These are phyloP conservation scores for Cercophora newfieldiana DNA, from an alignment of 495 filamentous ascomycete species.

Conservation along the genomic window DNA sequence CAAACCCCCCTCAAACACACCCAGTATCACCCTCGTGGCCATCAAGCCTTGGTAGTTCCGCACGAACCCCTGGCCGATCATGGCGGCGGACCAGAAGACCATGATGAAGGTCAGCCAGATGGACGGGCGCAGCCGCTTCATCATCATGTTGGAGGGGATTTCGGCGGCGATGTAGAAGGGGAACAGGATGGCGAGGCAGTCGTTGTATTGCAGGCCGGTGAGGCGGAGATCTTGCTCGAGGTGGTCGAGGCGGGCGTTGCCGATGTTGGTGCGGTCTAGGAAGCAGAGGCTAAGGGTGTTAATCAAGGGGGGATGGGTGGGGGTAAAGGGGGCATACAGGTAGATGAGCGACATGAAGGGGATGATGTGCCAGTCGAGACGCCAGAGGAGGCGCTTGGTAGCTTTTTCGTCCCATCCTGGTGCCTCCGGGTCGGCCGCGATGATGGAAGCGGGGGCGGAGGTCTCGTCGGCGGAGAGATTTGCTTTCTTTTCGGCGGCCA, in stretches of 20 bases:
- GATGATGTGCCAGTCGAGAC: slow-evolving; percentile 50
- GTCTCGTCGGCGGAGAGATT: slow-evolving; percentile 8
- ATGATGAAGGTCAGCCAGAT: slow-evolving; percentile 56
- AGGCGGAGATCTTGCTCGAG: slow-evolving; percentile 60
- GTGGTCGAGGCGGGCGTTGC: slow-evolving; percentile 69
- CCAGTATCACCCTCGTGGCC: slow-evolving; percentile 60
- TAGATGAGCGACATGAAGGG: slow-evolving; percentile 52
- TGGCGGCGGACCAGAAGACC: slow-evolving; percentile 55
- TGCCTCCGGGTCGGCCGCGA: slow-evolving; percentile 8
- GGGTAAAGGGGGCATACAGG: slow-evolving; percentile 31
- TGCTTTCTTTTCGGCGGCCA: slow-evolving; percentile 16
- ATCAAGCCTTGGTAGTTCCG: slow-evolving; percentile 56
- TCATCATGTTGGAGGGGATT: slow-evolving; percentile 64
- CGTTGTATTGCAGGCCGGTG: slow-evolving; percentile 57
- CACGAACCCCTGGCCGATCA: slow-evolving; percentile 58
- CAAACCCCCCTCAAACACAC: slow-evolving; percentile 63
- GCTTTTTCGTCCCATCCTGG: slow-evolving; percentile 16
- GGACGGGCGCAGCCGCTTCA: slow-evolving; percentile 61
- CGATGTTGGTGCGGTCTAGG: slow-evolving; percentile 66
- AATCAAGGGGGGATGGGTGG: slow-evolving; percentile 19
- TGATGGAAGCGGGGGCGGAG: slow-evolving; percentile 18
- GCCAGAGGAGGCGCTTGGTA: slow-evolving; percentile 45
- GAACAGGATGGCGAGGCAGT: slow-evolving; percentile 61
- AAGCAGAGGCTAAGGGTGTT: slow-evolving; percentile 40
- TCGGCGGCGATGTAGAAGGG: slow-evolving; percentile 67